These are phyloP conservation scores for Auriscalpium microsporum DNA, from an alignment of 768 basidiomycete species.

Conservation along the genomic window DNA sequence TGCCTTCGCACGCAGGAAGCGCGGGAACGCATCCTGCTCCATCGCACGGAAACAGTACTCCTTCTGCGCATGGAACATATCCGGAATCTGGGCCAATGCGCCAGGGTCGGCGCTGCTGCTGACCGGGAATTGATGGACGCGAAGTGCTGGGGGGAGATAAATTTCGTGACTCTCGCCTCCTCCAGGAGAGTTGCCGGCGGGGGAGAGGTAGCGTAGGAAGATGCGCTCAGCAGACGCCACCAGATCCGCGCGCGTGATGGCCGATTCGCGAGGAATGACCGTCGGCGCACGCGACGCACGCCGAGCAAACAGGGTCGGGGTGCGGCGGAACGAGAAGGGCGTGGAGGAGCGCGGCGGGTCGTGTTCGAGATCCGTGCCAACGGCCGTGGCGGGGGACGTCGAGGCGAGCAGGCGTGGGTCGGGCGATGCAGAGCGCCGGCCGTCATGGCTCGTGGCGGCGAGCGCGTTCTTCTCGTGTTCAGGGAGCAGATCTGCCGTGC, in stretches of 20 bases:
- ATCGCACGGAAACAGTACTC: constrained; percentile 95
- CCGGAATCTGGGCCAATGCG: constrained; percentile 84
- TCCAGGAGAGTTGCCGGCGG: constrained; percentile 64
- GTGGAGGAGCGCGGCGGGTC: constrained; percentile 64
- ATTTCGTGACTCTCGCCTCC: constrained; percentile 93
- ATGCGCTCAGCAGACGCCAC: constrained; percentile 94
- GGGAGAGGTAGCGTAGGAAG: constrained; percentile 88
- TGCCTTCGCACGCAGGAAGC: constrained; percentile 95
- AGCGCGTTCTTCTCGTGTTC: constrained; percentile 63
- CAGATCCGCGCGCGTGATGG: constrained; percentile 85
- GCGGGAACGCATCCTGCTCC: constrained; percentile 91
- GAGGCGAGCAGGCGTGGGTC: constrained; percentile 36
- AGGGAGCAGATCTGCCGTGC: constrained; percentile 61
- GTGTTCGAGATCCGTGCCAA: constrained; percentile 26
- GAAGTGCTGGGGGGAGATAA: constrained; percentile 88
- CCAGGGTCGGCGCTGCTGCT: constrained; percentile 60
- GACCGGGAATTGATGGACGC: constrained; percentile 86
- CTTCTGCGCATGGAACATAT: constrained; percentile 96
- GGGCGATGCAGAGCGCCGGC: constrained; percentile 43
- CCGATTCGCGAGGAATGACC: constrained; percentile 83
- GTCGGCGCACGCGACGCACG: constrained; percentile 88
- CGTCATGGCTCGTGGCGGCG: constrained; percentile 43
- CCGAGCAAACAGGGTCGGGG: constrained; percentile 67
- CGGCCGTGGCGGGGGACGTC: constrained; percentile 41
- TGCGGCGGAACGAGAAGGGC: constrained; percentile 71